Conservation (phyloP, 2,329 filamentous ascomycete genomes). For the Escovopsis weberi region DNA sequence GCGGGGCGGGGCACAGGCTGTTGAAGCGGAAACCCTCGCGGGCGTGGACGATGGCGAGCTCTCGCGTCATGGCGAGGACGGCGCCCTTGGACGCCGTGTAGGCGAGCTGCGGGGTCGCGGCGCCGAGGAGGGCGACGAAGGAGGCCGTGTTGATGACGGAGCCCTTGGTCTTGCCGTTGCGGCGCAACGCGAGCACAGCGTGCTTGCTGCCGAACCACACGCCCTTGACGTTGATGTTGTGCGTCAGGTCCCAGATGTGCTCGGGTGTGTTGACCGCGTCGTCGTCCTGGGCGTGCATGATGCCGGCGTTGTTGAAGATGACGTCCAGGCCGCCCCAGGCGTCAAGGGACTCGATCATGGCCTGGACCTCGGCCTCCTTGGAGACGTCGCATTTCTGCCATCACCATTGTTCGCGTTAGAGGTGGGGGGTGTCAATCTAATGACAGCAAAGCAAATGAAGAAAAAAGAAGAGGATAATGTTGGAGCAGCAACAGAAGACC, state of each 20-base stretch:
- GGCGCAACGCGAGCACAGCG: conserved; percentile 67
- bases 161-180: conserved; percentile 61
- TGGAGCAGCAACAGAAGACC: not conserved
- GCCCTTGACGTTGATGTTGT: conserved; percentile 92
- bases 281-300: conserved; percentile 78
- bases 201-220: conserved; percentile 97
- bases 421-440: not conserved
- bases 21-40: conserved; percentile 85
- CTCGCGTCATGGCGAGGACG: conserved; percentile 76
- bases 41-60: conserved; percentile 84
- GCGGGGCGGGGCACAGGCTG: conserved; percentile 72
- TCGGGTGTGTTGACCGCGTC: conserved; percentile 75
- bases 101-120: conserved; percentile 76
- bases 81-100: conserved; percentile 93
- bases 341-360: conserved; percentile 61
- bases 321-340: conserved; percentile 78
- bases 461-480: not conserved
- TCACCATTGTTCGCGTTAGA: too few species aligned
- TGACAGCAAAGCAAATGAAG: too few species aligned
- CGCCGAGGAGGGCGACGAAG: conserved; percentile 74
- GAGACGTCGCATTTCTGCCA: conserved; percentile 54
- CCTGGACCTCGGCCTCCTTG: conserved; percentile 65
- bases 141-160: conserved; percentile 89
- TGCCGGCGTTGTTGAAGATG: conserved; percentile 95
- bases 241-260: conserved; percentile 86